These are phyloP conservation scores for Termitomyces bulborhizus DNA, from an alignment of 768 basidiomycete species.

Conservation along the genomic window DNA sequence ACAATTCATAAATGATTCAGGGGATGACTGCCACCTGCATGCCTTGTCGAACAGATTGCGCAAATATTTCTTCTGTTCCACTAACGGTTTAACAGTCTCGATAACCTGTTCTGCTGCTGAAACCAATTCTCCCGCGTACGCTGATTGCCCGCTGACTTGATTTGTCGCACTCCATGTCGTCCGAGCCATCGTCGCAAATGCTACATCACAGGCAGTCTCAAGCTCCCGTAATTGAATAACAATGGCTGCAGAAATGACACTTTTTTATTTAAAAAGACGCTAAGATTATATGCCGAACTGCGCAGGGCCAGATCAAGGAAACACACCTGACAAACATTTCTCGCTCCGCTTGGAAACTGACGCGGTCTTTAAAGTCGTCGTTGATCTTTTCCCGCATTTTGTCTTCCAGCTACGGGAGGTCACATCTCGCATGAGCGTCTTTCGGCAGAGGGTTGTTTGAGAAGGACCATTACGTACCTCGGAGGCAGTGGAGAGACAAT, in stretches of 20 bases:
- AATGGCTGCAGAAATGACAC: conserved; percentile 82
- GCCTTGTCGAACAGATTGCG: conserved; percentile 93
- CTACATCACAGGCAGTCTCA: conserved; percentile 75
- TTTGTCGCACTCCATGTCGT: conserved; percentile 74
- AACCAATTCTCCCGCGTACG: conserved; percentile 74
- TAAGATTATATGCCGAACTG: background rate
- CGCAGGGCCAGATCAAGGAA: background rate
- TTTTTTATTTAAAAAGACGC: conserved; percentile 26
- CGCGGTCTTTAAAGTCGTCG: conserved; percentile 67
- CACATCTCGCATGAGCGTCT: background rate
- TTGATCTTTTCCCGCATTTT: conserved; percentile 81
- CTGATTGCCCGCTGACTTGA: conserved; percentile 83
- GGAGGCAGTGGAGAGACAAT: conserved; percentile 86
- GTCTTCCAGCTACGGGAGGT: conserved; percentile 69
- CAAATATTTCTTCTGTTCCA: conserved; percentile 94
- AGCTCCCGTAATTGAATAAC: conserved; percentile 76
- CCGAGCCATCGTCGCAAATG: conserved; percentile 70
- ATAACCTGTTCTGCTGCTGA: conserved; percentile 69
- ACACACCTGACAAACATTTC: conserved; percentile 85
- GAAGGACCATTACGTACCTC: conserved; percentile 45
- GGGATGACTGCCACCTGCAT: conserved; percentile 56
- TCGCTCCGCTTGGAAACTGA: conserved; percentile 79
- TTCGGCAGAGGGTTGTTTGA: background rate
- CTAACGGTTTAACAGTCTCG: conserved; percentile 68
- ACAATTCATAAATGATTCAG: background rate